A percentile compares a stretch with the other conserved stretches of the same genome.
Conservation (phyloP, 306 rosid species). For the Arachis hypogaea region DNA sequence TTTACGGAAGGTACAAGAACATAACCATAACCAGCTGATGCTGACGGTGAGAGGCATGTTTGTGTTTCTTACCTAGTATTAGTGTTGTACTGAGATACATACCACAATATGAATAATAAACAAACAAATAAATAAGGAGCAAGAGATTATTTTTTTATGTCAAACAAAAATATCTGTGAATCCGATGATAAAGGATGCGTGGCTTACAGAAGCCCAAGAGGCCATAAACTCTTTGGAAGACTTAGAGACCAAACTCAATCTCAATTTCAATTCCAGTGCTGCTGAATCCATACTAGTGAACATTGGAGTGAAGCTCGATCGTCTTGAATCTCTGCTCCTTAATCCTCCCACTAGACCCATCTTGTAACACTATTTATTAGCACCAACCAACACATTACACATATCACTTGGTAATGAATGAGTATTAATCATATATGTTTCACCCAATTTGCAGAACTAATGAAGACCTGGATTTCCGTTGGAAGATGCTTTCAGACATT, state of each 20-base stretch:
- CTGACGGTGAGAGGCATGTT: no score
- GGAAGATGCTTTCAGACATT: conserved; percentile 42
- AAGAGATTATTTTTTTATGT: no score
- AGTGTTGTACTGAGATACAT: no score
- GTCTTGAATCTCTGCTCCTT: conserved; percentile 42
- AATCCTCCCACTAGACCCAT: conserved; percentile 41
- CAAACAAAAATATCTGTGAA: not conserved
- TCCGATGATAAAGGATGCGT: conserved; percentile 31
- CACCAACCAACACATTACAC: no score
- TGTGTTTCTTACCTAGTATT: no score
- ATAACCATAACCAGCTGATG: no score
- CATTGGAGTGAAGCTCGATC: conserved; percentile 40
- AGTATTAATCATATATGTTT: not conserved
- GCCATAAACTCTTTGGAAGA: conserved; percentile 34
- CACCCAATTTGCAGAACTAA: conserved; percentile 40
- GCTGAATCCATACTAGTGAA: conserved; percentile 35
- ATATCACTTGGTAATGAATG: no score
- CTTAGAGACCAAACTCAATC: conserved; percentile 28
- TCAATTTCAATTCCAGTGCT: not conserved
- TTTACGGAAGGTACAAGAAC: no score
- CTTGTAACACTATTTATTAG: not conserved
- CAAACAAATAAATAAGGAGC: no score
- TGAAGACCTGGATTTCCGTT: conserved; percentile 43
- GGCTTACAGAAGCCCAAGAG: conserved; percentile 45
- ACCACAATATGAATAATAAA: no score